Conservation (phyloP, 2,329 filamentous ascomycete genomes). For the Fusarium caatingaense region DNA sequence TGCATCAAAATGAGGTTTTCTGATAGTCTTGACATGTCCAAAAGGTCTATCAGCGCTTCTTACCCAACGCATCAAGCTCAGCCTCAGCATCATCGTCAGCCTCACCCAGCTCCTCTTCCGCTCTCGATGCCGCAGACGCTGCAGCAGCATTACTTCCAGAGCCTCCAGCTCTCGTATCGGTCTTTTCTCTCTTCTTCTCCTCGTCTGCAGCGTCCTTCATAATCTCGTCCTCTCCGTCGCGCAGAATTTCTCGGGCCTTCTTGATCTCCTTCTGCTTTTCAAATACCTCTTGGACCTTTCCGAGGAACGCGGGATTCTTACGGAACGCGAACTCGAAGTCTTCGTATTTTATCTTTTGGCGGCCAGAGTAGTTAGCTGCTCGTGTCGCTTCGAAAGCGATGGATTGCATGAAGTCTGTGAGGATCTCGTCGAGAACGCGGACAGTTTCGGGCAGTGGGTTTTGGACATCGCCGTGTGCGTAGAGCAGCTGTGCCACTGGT, state of each 20-base stretch:
- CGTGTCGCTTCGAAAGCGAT: conserved; percentile 90
- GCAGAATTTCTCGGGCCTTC: conserved; percentile 80
- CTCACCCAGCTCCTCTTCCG: conserved; percentile 64
- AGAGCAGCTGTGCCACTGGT: conserved; percentile 78
- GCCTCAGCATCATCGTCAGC: conserved; percentile 63
- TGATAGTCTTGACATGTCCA: neutral
- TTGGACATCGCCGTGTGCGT: conserved; percentile 81
- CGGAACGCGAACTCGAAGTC: conserved; percentile 96
- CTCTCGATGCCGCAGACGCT: conserved; percentile 39
- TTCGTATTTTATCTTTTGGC: conserved; percentile 97
- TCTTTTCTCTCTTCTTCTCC: conserved; percentile 53
- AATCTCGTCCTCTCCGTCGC: conserved; percentile 72
- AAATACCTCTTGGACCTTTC: conserved; percentile 88
- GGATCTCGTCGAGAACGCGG: conserved; percentile 90
- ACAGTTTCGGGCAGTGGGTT: conserved; percentile 86
- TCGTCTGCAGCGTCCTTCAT: conserved; percentile 64
- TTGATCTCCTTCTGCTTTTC: conserved; percentile 90
- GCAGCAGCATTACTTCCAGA: conserved; percentile 45
- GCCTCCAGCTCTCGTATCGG: conserved; percentile 44
- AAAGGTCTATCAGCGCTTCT: conserved; percentile 48
- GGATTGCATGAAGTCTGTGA: conserved; percentile 96
- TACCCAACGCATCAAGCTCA: conserved; percentile 55
- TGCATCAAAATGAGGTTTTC: neutral
- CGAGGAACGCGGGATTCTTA: conserved; percentile 85
- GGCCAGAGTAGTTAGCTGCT: conserved; percentile 84